These are phyloP conservation scores for Fusarium austroafricanum DNA, from an alignment of 2,329 filamentous ascomycete genomes.

Conservation along the genomic window DNA sequence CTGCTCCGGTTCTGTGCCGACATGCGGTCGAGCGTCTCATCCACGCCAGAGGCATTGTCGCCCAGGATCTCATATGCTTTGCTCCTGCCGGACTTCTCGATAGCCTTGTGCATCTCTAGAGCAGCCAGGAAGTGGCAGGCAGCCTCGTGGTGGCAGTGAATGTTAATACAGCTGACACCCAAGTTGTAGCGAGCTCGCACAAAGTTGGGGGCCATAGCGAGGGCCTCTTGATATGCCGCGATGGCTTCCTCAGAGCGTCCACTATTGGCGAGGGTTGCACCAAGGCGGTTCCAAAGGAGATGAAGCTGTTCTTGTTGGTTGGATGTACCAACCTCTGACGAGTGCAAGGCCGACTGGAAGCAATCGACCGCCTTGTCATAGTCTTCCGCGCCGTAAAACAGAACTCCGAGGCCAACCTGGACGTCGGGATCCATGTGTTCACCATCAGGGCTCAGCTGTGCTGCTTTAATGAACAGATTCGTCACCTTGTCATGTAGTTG, in stretches of 20 bases:
- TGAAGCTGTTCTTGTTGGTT: constrained; percentile 91
- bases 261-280: constrained; percentile 94
- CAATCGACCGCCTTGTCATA: constrained; percentile 99
- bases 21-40: constrained; percentile 85
- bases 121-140: constrained; percentile 93
- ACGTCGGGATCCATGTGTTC: constrained; percentile 99
- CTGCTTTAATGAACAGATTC: constrained; percentile 89
- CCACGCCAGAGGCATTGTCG: constrained; percentile 59
- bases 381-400: constrained; percentile 98
- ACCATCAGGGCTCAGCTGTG: constrained; percentile 89
- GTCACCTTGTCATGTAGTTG: constrained; percentile 91
- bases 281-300: constrained; percentile 96
- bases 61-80: constrained; percentile 86
- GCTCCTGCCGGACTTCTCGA: constrained; percentile 85
- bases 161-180: constrained; percentile 96
- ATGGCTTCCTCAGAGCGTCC: constrained; percentile 96
- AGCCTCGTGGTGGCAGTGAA: constrained; percentile 92
- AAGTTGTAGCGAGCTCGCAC: constrained; percentile 97
- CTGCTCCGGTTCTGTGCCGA: constrained; percentile 96
- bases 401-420: constrained; percentile 93
- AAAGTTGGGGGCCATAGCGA: constrained; percentile 93
- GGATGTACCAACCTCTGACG: constrained; percentile 82
- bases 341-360: constrained; percentile 91
- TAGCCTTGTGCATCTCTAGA: constrained; percentile 93
- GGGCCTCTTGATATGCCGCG: constrained; percentile 92